Evolutionary conservation across 768 basidiomycete genomes (phyloP), one percentile per base, ranked within the genome.

Genomic region (Fistulinella prunicolor): DNA sequence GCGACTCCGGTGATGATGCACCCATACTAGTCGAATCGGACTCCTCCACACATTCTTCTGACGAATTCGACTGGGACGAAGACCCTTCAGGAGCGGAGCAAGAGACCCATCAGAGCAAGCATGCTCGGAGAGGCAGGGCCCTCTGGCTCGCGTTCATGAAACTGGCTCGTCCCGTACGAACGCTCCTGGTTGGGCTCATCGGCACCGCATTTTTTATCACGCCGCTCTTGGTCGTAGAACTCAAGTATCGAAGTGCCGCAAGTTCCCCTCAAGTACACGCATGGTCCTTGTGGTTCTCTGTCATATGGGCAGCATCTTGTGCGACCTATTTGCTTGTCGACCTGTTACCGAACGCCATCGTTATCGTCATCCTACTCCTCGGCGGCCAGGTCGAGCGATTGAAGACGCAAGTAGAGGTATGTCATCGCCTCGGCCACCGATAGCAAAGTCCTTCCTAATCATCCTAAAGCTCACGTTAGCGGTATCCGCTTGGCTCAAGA

Each of bases 61-160:
- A 86, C 59, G 82, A 87, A 56, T 87, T 89, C 55, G 75, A 87
- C 70, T 86, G 85, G 85, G 83, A 86, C 46, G 77, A 81, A 43
- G 81, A 83, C 13, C 46, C 48, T 37, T 53, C 64, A 32, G 32
- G 16, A 16, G 74, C 75, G 20, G 66, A 62, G 28, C 50, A 58
- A 41, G 64, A 53, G 26, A 47, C 43, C 3, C 51, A 36, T 35
- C 57, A 60, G 10, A 58, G 64, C 42, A 54, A 60, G 22, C 79
- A 80, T 56, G 84, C 83, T 4, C 80, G 75, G 56, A 76, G 86
- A 41, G 80, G 82, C 42, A 76, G 83, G 38, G 73, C 76, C 28
- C 60, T 88, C 38, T 89, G 80, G 74, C 68, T 80, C 28, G 70
- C 72, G 1, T 86, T 86, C 62, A 78, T 86, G 81, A 80, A 79